Base-by-base conservation (phyloP, 2,329 filamentous ascomycete genomes). In the Elsinoe perseae region DNA sequence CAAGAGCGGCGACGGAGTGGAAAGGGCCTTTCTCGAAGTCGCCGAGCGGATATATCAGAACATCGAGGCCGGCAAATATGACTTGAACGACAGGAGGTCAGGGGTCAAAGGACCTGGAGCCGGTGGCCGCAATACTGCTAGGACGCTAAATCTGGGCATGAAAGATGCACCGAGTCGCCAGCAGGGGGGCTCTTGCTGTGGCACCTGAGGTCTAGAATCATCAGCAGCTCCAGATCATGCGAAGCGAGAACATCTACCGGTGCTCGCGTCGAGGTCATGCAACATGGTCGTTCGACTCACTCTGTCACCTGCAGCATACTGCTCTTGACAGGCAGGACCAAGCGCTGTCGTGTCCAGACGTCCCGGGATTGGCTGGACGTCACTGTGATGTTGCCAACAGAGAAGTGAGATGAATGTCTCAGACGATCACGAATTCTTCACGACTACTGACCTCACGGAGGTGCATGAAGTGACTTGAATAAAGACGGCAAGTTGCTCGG, bases 11-110 rank as follows among this genome's bases (percentile, higher is more conserved):
- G 89, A 95, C 68, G 89, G 89, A 52, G 93, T 98, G 32, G 93
- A 98, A 71, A 81, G 84, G 63, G 93, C 93, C 1, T 98, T 98
- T 66, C 80, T 95, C 68, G 84, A 93, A 66, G 91, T 97, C 12
- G 90, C 93, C 18, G 90, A 96, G 76, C 80, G 91, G 70, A 97
- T 98, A 75, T 95, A 95, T 69, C 84, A 92, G 69, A 97, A 97
- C 66, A 96, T 98, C 60, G 89, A 96, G 75, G 89, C 89, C 1
- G 93, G 93, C 9, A 89, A 84, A 69, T 97, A 97, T 69, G 91
- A 98, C 72, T 75, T 97, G 63, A 95, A 95, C 68, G 92, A 97
- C 71, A 80, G 92, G 66, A 81, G 91, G 67, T 92, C 87, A 59
- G 93, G 93, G 23, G 91, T 98, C 59, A 97, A 96, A 70, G 85